Base-by-base conservation (phyloP, 768 basidiomycete genomes). In the Gloeophyllum trabeum region DNA sequence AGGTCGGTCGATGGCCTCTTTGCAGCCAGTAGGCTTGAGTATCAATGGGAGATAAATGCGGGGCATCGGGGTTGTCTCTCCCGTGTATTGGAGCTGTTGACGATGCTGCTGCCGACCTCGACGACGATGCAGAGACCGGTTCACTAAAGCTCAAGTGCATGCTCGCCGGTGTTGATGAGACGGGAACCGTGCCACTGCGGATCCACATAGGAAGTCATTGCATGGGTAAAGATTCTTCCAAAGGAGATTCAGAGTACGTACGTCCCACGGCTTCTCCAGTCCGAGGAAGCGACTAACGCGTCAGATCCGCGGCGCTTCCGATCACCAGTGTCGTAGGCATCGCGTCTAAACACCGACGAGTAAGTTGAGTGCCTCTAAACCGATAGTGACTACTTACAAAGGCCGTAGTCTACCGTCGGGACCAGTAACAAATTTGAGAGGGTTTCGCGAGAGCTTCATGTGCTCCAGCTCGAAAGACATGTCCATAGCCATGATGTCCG, bases 401-500 rank as follows among this genome's bases (percentile, higher is more conserved):
- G 84, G 74, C 44, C 76, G 65, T 19, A 73, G 66, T 43, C 76
- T 71, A 14, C 82, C 79, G 49, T 88, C 83, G 3, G 75, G 69
- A 6, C 79, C 81, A 25, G 77, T 67, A 48, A 87, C 85, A 23
- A 87, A 70, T 54, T 84, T 75, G 1, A 87, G 88, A 2, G 88
- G 88, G 39, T 87, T 76, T 6, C 90, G 74, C 54, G 90, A 93
- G 57, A 83, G 84, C 14, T 83, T 80, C 24, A 81, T 67, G 35
- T 81, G 75, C 55, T 91, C 80, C 48, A 88, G 79, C 45, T 83
- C 77, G 5, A 80, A 74, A 3, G 81, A 78, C 65, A 92, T 83
- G 39, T 72, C 70, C 3, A 91, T 64, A 18, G 65, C 58, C 67
- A 80, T 80, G 47, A 92, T 79, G 49, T 91, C 85, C 5, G 72